phyloP scores from a whole-genome alignment of 495 filamentous ascomycete genomes.

The Evernia prunastri region DNA sequence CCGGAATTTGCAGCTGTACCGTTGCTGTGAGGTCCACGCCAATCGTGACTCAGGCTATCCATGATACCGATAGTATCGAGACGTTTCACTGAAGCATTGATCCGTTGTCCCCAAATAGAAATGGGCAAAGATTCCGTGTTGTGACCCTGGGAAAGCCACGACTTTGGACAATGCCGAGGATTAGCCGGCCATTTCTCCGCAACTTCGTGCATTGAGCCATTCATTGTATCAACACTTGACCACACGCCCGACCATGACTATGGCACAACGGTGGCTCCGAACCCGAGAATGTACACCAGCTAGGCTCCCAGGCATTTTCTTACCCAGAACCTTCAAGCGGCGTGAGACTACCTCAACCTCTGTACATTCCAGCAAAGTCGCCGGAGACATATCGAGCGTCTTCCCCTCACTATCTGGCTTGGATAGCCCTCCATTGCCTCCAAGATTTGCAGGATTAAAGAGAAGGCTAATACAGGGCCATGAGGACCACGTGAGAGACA shows the following conservation, averaged over 20 bases:
- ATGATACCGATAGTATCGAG: not conserved
- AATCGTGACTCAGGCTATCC: too few relatives aligned
- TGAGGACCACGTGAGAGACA: slow-evolving; percentile 52
- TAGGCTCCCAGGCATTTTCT: not conserved
- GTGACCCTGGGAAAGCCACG: not conserved
- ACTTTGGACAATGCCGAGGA: not conserved
- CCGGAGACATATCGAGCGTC: slow-evolving; percentile 75
- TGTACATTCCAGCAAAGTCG: slow-evolving; percentile 33
- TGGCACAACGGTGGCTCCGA: not conserved
- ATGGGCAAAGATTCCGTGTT: too few relatives aligned
- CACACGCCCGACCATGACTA: not conserved
- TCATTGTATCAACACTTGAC: not conserved
- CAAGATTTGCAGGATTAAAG: slow-evolving; percentile 75
- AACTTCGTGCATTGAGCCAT: not conserved
- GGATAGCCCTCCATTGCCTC: slow-evolving; percentile 55
- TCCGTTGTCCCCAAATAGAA: too few relatives aligned
- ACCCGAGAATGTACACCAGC: not conserved
- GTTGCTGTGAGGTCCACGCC: not conserved
- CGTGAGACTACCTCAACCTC: slow-evolving; percentile 1
- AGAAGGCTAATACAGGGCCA: slow-evolving; percentile 52
- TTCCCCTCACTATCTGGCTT: slow-evolving; percentile 74
- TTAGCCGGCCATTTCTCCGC: not conserved
- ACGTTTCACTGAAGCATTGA: too few relatives aligned
- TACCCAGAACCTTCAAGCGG: not conserved
- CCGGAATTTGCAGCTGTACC: not conserved